Percentiles rank a stretch among this genome's conserved stretches.
These are phyloP conservation scores for Sphagnum tenellum DNA, from an alignment of 225 moss, liverwort and hornwort species.

Conservation along the genomic window DNA sequence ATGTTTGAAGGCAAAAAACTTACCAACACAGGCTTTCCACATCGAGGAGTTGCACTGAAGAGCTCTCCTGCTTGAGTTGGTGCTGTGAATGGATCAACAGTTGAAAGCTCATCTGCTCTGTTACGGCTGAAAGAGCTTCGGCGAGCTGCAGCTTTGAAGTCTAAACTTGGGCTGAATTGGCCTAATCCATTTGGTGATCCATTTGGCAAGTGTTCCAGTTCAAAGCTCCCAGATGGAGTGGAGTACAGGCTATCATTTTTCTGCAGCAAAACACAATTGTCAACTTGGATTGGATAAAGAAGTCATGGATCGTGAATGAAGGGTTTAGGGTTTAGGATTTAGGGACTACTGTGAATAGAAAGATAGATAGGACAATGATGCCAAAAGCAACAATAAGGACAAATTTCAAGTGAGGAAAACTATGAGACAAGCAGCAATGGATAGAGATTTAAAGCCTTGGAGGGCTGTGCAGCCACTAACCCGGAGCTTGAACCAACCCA, in stretches of 20 bases:
- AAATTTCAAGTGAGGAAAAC: too few species aligned
- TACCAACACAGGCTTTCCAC: conserved; percentile 81
- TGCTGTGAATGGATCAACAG: conserved; percentile 64
- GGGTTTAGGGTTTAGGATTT: too few species aligned
- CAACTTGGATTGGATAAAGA: too few species aligned
- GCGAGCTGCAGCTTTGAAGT: conserved; percentile 49
- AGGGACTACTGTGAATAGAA: too few species aligned
- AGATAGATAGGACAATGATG: too few species aligned
- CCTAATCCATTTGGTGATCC: conserved; percentile 40
- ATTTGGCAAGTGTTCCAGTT: conserved; percentile 59
- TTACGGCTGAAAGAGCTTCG: conserved; percentile 76
- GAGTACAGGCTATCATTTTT: conserved; percentile 69
- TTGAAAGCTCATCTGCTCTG: conserved; percentile 60
- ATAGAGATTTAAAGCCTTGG: too few species aligned
- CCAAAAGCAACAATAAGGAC: too few species aligned
- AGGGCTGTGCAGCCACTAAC: conserved; percentile 16
- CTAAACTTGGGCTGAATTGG: conserved; percentile 46
- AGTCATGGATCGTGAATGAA: too few species aligned
- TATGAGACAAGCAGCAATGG: too few species aligned
- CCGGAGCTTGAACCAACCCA: conserved; percentile 93
- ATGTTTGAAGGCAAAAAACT: too few species aligned
- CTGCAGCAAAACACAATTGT: conserved; percentile 21
- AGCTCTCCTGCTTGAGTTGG: conserved; percentile 95
- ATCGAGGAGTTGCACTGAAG: conserved; percentile 82
- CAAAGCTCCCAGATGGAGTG: conserved; percentile 74